These are phyloP conservation scores for Ramaria rubella DNA, from an alignment of 768 basidiomycete species.

Conservation along the genomic window DNA sequence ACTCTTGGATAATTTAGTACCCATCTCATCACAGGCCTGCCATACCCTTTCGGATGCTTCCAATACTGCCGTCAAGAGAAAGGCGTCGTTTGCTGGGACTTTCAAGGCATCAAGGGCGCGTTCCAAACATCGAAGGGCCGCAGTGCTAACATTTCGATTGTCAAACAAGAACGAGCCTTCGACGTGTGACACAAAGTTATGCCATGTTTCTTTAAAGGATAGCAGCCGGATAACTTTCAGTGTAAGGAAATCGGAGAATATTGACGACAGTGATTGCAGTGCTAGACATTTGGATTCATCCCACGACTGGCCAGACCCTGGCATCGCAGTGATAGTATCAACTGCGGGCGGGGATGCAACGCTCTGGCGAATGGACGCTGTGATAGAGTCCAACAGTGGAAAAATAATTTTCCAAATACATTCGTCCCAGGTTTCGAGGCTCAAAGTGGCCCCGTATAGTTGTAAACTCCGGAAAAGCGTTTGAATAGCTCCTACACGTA, in stretches of 20 bases:
- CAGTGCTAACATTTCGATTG: constrained; percentile 58
- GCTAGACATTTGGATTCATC: constrained; percentile 87
- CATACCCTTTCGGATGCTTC: constrained; percentile 61
- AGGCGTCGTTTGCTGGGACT: constrained; percentile 20
- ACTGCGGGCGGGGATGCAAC: constrained; percentile 9
- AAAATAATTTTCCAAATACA: constrained; percentile 90
- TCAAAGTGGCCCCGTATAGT: constrained; percentile 84
- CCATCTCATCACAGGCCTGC: constrained; percentile 62
- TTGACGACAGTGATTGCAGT: constrained; percentile 73
- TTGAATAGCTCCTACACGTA: constrained; percentile 89
- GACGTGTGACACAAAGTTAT: constrained; percentile 65
- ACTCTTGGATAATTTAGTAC: constrained; percentile 35
- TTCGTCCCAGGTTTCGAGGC: constrained; percentile 77
- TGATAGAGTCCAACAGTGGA: constrained; percentile 72
- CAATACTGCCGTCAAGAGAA: constrained; percentile 32
- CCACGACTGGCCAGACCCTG: constrained; percentile 47
- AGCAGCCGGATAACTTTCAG: constrained; percentile 66
- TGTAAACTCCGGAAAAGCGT: constrained; percentile 92
- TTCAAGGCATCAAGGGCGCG: constrained; percentile 62
- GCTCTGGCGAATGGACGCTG: constrained; percentile 43
- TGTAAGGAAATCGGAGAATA: constrained; percentile 75
- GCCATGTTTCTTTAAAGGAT: constrained; percentile 68
- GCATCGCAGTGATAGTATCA: constrained; percentile 13
- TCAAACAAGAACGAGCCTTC: constrained; percentile 65
- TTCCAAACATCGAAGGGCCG: constrained; percentile 81